Evolutionary conservation across 345 rosid genomes (phyloP), one percentile per base, ranked within the genome.

Genomic region (Syzygium jambos): DNA sequence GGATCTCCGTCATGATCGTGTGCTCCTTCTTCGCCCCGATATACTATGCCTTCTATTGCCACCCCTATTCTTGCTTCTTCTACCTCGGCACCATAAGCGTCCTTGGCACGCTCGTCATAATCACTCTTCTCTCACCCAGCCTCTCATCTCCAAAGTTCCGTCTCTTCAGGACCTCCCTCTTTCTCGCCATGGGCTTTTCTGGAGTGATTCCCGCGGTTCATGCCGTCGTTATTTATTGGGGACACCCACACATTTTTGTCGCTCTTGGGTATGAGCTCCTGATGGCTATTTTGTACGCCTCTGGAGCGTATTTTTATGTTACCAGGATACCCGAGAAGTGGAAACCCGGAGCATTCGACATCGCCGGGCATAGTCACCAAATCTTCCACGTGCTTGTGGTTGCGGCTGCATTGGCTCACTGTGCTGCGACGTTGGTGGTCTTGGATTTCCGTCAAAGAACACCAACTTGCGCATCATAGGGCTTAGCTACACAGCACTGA

Each of bases 301-400:
- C 89, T 1, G 99, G 99, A 59, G 98, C 94, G 3, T 94, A 89
- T 21, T 92, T 98, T 88, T 95, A 96, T 8, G 91, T 95, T 13
- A 88, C 91, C 59, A 93, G 99, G 84, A 89, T 98, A 87, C 99
- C 99, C 0, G 99, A 96, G 88, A 91, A 95, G 85, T 98, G 99
- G 99, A 95, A 93, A 88, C 99, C 99, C 0, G 98, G 99, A 2
- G 93, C 95, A n/a, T 98, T 98, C 23, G 99, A 98, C 86, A 93
- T 96, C 56, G 98, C 95, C 38, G 98, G 99, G 73, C 99, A 98
- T 84, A 98, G 98, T 86, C 99, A 98, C 85, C 99, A 96, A 92
- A 96, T 98, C 77, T 98, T 96, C 90, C 98, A 98, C 57, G 95
- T 96, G 87, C 94, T 96, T 89, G 99, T 96, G 85, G 99, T 98